Evolutionary conservation across 129 eudicot species (phyloP), one percentile per base, ranked within the genome.

Genomic region (Scalesia atractyloides): DNA sequence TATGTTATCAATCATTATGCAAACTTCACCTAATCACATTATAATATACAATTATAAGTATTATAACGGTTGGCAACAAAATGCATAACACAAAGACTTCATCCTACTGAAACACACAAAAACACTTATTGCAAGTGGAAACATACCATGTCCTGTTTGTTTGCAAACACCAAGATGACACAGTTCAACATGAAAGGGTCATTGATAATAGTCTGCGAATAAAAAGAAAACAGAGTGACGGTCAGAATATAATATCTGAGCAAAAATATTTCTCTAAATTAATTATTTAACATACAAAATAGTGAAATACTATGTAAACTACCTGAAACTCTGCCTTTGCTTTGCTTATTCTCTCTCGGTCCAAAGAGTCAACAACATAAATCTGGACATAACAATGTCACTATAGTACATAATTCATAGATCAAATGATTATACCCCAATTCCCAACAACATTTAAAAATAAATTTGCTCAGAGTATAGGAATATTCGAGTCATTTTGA

Each of bases 311-410:
- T 62, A 70, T 8, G 8, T 41, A 63, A 39, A 78, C 16, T 59
- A 95, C 99, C 99, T 95, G 99, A 82, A 95, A 91, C 82, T 95
- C 99, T 46, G 77, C 86, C 87, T 83, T 95, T 30, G 99, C 99
- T 79, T 80, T 90, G 74, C 94, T 79, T 51, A 95, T 95, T 71
- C 99, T 90, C 75, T 95, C 99, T 44, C 99, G 89, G 73, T 95
- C 99, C 94, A 95, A 82, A 80, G 99, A 95, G 84, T 95, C 99
- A 73, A 95, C 99, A 78, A 90, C 99, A 78, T 95, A 95, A 78
- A 95, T 95, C 99, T 95, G 88, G 67, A 75, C 41, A 81, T 53
- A 78, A 69, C 24, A 75, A 53, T 53, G 66, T 61, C 66, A 51
- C 14, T 50, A 62, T 39, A 61, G 24, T 33, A 57, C 66, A 26